Evolutionary conservation across 2,329 filamentous ascomycete genomes (phyloP), one percentile per base, ranked within the genome.

Genomic region (Allantophomopsis lycopodina): DNA sequence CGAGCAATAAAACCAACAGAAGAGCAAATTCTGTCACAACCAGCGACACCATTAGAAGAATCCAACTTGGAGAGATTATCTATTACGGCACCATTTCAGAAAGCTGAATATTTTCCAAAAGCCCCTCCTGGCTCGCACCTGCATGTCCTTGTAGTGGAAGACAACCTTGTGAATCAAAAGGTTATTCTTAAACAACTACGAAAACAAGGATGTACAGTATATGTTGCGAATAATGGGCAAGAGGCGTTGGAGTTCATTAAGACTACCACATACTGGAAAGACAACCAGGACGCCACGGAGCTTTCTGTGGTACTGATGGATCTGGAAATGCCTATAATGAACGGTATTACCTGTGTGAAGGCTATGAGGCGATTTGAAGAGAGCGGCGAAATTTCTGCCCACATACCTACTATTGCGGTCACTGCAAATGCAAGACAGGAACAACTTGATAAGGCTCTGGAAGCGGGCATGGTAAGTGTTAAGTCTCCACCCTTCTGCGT

Each of bases 301-400:
- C 60, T 78, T 31, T 69, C 69, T 34, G 60, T 81, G 4, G 71
- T 83, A 14, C 61, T 83, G 18, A 83, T 83, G 79, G 79, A 83
- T 49, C 73, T 81, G 44, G 76, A 82, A 51, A 83, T 83, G 79
- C 79, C 79, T 3, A 60, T 81, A 14, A 77, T 79, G 62, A 76
- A 83, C 47, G 79, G 79, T 0, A 60, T 79, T 42, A 73, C 74
- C 2, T 80, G 77, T 51, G 79, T 77, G 5, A 63, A 65, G 32
- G 64, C 64, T 21, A 81, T 83, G 39, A 68, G 79, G 12, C 65
- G 73, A 45, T 55, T 79, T 41, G 76, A 83, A 54, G 58, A 57
- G 32, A 57, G 64, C 30, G 69, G 70, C 10, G 61, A 62, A 42
- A 60, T 77, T 5, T 59, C 54, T 11, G 66, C 66, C 10, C 65